Evolutionary conservation across 2,329 filamentous ascomycete species (phyloP), one percentile per base, ranked within the genome.

Genomic region (Didymellaceae sp.): DNA sequence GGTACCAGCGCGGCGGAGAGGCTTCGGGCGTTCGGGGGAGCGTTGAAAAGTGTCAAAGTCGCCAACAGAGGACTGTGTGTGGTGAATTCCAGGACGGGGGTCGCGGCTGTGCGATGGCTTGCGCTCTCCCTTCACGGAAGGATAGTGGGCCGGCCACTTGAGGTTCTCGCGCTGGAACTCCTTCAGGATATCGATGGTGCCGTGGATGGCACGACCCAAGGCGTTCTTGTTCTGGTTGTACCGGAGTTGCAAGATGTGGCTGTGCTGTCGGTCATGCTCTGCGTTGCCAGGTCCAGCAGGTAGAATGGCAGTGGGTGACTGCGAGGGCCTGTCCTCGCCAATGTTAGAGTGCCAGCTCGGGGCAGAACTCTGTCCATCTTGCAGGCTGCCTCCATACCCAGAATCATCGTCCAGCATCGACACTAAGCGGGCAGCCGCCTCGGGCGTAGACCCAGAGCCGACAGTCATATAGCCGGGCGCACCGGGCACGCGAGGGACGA

Each of bases 131-230:
- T 91, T 86, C 3, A 93, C 86, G 2, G 92, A 90, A 44, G 94
- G 94, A 71, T 99, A 99, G 70, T 95, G 90, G 24, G 92, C 93
- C 1, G 94, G 94, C 94, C 94, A 97, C 67, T 86, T 84, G 11
- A 87, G 78, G 67, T 99, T 99, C 82, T 90, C 94, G 56, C 92
- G 83, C 73, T 96, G 92, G 49, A 99, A 82, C 52, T 85, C 85
- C 71, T 88, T 87, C 58, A 99, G 77, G 2, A 91, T 85, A 53
- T 97, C 91, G 50, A 97, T 85, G 7, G 92, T 93, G 61, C 86
- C 85, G 66, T 87, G 89, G 68, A 99, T 97, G 11, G 91, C 89
- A 52, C 92, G 88, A 33, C 86, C 90, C n/a, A 99, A 84, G 24
- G 89, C 86, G 5, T 87, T 89, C 52, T 92, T 86, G 72, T 97